A percentile compares a stretch with the other conserved stretches of the same genome.
phyloP scores from a whole-genome alignment of 495 filamentous ascomycete genomes.

The Penicillium alfredii region DNA sequence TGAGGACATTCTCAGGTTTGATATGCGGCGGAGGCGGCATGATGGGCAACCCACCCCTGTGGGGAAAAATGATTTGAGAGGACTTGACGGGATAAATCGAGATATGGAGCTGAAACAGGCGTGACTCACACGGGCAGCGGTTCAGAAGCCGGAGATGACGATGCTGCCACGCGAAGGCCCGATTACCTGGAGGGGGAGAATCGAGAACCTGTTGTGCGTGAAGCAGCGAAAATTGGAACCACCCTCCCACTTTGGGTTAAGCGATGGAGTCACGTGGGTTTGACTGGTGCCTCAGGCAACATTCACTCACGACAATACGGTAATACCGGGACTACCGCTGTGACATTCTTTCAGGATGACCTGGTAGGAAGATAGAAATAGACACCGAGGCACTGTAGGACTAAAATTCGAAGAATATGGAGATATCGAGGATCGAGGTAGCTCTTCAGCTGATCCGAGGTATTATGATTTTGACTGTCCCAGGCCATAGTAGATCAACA shows the following conservation, averaged over 20 bases:
- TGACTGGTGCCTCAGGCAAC: slow-evolving; percentile 4
- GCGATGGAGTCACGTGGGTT: slow-evolving; percentile 19
- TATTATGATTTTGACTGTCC: slow-evolving; percentile 2
- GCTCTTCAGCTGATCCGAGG: too few relatives aligned
- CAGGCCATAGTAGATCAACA: too few relatives aligned
- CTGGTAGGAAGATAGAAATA: too few relatives aligned
- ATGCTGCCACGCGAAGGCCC: slow-evolving; percentile 42
- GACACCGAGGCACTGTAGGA: too few relatives aligned
- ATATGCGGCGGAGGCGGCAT: slow-evolving; percentile 96
- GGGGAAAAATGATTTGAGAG: slow-evolving; percentile 9
- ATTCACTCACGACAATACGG: too few relatives aligned
- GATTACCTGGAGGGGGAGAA: slow-evolving; percentile 25
- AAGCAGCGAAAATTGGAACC: slow-evolving; percentile 33
- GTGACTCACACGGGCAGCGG: slow-evolving; percentile 24
- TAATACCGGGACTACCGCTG: too few relatives aligned
- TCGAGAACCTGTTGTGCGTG: slow-evolving; percentile 37
- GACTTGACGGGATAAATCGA: slow-evolving; percentile 2
- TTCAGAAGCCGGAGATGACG: slow-evolving; percentile 19
- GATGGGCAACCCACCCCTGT: slow-evolving; percentile 45
- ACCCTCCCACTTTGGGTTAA: slow-evolving; percentile 37
- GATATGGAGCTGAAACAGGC: slow-evolving; percentile 5
- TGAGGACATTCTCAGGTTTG: slow-evolving; percentile 98
- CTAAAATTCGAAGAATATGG: too few relatives aligned
- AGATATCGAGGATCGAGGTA: too few relatives aligned
- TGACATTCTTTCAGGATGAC: too few relatives aligned